Evolutionary conservation across 179 eudicot genomes (phyloP).

Genomic region (Nepenthes alata): DNA sequence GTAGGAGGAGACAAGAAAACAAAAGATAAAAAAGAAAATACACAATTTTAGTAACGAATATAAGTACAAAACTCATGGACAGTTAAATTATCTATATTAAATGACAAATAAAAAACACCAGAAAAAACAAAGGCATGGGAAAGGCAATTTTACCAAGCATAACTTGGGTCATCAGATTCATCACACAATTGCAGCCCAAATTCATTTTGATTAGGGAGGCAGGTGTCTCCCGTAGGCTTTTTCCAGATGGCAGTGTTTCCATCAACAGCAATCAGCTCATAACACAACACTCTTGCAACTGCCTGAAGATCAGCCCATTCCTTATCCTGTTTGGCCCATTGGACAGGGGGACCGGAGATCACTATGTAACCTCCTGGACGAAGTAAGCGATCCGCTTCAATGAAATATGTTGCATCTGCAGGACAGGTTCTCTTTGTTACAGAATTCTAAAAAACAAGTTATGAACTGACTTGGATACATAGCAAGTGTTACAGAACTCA

Average conservation of each 20-base stretch:
- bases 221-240: constrained; percentile 68
- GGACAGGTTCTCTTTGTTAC: constrained; percentile 8
- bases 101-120: neutral
- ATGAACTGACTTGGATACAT: neutral
- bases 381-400: constrained; percentile 82
- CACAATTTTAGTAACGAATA: neutral
- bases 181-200: constrained; percentile 59
- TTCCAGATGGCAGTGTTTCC: constrained; percentile 89
- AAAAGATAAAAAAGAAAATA: neutral
- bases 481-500: constrained; percentile 25
- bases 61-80: neutral
- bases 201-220: constrained; percentile 72
- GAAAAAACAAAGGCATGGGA: neutral
- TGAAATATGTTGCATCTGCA: constrained; percentile 87
- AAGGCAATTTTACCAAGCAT: constrained; percentile 51
- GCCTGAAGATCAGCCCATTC: constrained; percentile 98
- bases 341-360: constrained; percentile 91
- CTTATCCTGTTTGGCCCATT: constrained; percentile 83
- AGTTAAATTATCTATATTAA: no score
- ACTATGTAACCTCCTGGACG: constrained; percentile 89
- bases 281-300: constrained; percentile 80
- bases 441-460: neutral
- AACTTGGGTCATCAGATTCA: constrained; percentile 67
- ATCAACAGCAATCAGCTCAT: constrained; percentile 80
- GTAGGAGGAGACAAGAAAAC: no score